Base-by-base conservation (phyloP, 176 grass and related monocot species). In the Leersia perrieri region DNA sequence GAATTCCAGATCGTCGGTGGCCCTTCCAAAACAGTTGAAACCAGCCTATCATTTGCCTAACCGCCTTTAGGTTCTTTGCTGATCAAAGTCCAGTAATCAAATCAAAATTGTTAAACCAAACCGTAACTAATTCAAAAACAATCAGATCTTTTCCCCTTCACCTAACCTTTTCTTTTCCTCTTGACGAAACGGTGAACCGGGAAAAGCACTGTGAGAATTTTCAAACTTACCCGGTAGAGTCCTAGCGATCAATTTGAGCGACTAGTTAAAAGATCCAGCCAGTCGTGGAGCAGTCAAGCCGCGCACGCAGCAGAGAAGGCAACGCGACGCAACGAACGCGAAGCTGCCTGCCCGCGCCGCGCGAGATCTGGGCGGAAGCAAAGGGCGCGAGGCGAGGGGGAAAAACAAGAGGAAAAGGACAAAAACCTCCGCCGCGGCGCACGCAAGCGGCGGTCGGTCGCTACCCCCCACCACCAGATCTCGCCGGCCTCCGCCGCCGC, bases 271-370 rank as follows among this genome's bases (percentile, higher is more conserved):
- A 15, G 33, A 58, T 5, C 71, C 74, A 74, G 62, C 13, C 81
- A 78, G 81, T 89, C 87, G 81, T 12, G 74, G 81, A 31, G 49
- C 81, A 80, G 81, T 89, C 87, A 89, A 88, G 74, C 87, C 79
- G 77, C 60, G 66, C 83, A 78, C 65, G 73, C 29, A 70, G 12
- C 16, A 51, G 47, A 16, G 2, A 45, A 3, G 13, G 5, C 1
- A 20, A 51, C 1, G 47, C 47, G 20, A 51, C 47, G 49, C 49
- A n/a, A 53, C 49, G 18, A 29, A 9, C 49, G 58, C 67, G 67
- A 66, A 41, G 86, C 80, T 70, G 70, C 70, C 33, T 14, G 8
- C 70, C 11, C 75, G 34, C 16, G 8, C 70, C 84, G 87, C 25
- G 80, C 29, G 86, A 89, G 87, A 89, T 89, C 87, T 84, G 82